These are phyloP conservation scores for Paramecium pentaurelia DNA, from an alignment of 73 alveolate species.

Conservation along the genomic window DNA sequence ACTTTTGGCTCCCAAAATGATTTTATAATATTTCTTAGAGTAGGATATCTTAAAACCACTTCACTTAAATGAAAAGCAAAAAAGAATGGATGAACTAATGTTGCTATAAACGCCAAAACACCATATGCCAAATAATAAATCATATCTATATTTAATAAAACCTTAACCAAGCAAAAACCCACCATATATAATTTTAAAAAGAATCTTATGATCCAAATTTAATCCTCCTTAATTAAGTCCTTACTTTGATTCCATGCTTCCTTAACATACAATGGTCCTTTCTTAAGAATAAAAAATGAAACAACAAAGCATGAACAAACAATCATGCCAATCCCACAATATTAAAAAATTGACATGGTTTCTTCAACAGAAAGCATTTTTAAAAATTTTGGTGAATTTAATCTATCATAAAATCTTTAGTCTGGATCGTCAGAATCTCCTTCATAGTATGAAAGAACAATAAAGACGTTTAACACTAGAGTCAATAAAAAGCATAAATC, in stretches of 20 bases:
- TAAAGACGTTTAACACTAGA: constrained; percentile 53
- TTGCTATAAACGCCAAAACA: constrained; percentile 68
- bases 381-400: constrained; percentile 22
- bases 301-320: constrained; percentile 64
- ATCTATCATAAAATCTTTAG: neutral
- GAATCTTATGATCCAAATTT: neutral
- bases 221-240: neutral
- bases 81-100: constrained; percentile 73
- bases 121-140: constrained; percentile 73
- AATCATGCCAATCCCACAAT: constrained; percentile 62
- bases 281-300: constrained; percentile 57
- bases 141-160: constrained; percentile 61
- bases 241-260: constrained; percentile 64
- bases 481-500: constrained; percentile 61
- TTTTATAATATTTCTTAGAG: constrained; percentile 73
- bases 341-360: constrained; percentile 28
- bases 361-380: neutral
- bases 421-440: constrained; percentile 30
- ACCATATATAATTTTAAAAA: constrained; percentile 18
- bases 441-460: constrained; percentile 55
- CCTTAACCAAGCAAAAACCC: constrained; percentile 38
- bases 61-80: constrained; percentile 77
- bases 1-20: constrained; percentile 78
- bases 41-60: constrained; percentile 73
- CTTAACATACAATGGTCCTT: constrained; percentile 63